Evolutionary conservation across 164 flowering plant genomes (phyloP), one percentile per base, ranked within the genome.

Genomic region (Vitis rupestris): DNA sequence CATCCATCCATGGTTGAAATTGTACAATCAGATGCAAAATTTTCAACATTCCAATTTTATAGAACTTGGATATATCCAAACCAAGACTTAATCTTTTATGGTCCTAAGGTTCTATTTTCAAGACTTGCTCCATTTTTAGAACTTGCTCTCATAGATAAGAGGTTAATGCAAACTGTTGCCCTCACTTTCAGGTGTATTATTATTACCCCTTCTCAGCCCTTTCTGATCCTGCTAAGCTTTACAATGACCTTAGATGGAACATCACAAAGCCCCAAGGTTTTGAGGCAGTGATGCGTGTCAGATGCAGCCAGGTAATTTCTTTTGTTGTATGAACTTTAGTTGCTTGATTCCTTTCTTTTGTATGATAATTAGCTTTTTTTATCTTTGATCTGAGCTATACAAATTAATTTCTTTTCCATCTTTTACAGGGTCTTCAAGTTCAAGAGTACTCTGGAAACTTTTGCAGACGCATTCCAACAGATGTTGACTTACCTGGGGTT

Each of bases 231-330:
- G 97, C 97, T 50, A 96, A 93, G 84, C 95, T 96, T 63, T 90
- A 88, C 82, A 96, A 96, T 76, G 99, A 96, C 79, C 94, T 96
- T 73, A 90, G 95, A 81, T 96, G 99, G 99, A 96, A 96, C 77
- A 72, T 96, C 37, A 85, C 97, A 14, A 88, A 97, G 82, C 99
- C 99, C 23, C 99, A 96, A 82, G 99, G 99, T 54, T 90, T 89
- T 86, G 99, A 96, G 81, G 99, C 99, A 30, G 98, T 96, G 62
- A 93, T 96, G 99, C 96, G 99, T 70, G 97, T 93, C 19, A 83
- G 99, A 81, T 90, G 98, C 83, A 91, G 98, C 79, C 98, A 93
- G 97, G 99, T 92, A 65, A 66, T 31, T 75, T 76, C 1, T 65
- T 58, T 2, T 67, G 19, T 37, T 47, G 23, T 17, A 16, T 56